Evolutionary conservation across 1,284 basidiomycete species (phyloP), one percentile per base, ranked within the genome.

Genomic region (Cryptococcus jaspeensis): DNA sequence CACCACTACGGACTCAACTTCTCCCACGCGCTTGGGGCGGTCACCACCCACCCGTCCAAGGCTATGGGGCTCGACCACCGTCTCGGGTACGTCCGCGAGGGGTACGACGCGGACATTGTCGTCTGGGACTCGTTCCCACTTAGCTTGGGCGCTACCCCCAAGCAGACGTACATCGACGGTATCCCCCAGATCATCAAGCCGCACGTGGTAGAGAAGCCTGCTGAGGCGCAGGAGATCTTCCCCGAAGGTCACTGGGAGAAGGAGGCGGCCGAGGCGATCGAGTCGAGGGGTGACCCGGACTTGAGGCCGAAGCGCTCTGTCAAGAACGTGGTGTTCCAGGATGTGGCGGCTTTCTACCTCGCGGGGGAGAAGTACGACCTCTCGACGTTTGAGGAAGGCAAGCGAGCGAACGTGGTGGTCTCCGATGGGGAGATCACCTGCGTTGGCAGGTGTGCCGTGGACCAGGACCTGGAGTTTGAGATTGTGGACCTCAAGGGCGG

Each of bases 81-180:
- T 32, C 80, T 96, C 52, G 92, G 92, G 1, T 86, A 81, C 64
- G 75, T 93, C 37, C 82, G 84, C 54, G 70, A 80, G 67, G 89
- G 89, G 16, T 80, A 76, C 59, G 79, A 76, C 58, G 75, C 76
- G 38, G 73, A 93, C 73, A 64, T 94, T n/a, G 89, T 92, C 16
- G 81, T 94, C 4, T 94, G 92, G 91, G 89, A 93, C 64, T 87
- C 84, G 22, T 90, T 92, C 74, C 91, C 91, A 0, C 81, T 94
- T 28, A 78, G 85, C 0, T 80, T 92, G 3, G 81, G 80, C n/a
- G 80, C 82, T 0, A 82, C 81, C 1, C 82, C 82, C 1, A 73
- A 77, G 25, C 80, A 82, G 60, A 81, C 81, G 80, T 66, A 89
- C 83, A 66, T 92, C 84, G 67, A 83, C 77, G 82, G 82, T 22